Evolutionary conservation across 2,329 filamentous ascomycete species (phyloP).

Genomic region (Arthrobotrys entomopaga): DNA sequence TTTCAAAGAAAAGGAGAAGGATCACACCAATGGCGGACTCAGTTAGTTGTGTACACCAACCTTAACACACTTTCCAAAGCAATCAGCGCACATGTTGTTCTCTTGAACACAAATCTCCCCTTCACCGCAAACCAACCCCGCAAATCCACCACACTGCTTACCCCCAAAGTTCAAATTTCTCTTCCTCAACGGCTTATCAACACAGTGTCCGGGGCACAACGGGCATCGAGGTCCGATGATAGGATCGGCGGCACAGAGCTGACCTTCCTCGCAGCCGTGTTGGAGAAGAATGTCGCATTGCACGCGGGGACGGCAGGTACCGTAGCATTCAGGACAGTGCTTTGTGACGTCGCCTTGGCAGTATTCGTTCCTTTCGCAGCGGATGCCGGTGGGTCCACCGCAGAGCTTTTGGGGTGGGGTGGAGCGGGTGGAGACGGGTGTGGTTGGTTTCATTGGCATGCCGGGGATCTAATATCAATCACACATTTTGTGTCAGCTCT

Average conservation of each 20-base stretch:
- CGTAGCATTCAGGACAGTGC: slow-evolving; percentile 6
- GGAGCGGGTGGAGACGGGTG: not conserved
- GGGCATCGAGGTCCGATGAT: not conserved
- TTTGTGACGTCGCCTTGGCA: not conserved
- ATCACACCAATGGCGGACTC: too few species aligned
- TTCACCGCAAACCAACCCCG: not conserved
- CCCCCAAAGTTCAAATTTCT: not conserved
- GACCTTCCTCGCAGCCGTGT: not conserved
- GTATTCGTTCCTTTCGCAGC: not conserved
- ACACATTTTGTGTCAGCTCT: too few species aligned
- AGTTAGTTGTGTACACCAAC: not conserved
- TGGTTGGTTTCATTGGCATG: not conserved
- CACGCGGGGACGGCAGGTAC: not conserved
- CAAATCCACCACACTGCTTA: slow-evolving; percentile 9
- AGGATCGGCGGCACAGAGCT: not conserved
- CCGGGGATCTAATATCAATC: not conserved
- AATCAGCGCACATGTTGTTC: slow-evolving; percentile 2
- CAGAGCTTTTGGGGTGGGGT: not conserved
- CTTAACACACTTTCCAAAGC: slow-evolving; percentile 3
- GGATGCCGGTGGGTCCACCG: not conserved
- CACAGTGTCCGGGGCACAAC: not conserved
- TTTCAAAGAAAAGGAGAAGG: too few species aligned
- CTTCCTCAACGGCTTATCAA: not conserved
- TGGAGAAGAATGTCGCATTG: slow-evolving; percentile 1
- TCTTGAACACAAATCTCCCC: not conserved